Evolutionary conservation across 2,329 filamentous ascomycete genomes (phyloP), one percentile per base, ranked within the genome.

Genomic region (Harringtonia lauricola): DNA sequence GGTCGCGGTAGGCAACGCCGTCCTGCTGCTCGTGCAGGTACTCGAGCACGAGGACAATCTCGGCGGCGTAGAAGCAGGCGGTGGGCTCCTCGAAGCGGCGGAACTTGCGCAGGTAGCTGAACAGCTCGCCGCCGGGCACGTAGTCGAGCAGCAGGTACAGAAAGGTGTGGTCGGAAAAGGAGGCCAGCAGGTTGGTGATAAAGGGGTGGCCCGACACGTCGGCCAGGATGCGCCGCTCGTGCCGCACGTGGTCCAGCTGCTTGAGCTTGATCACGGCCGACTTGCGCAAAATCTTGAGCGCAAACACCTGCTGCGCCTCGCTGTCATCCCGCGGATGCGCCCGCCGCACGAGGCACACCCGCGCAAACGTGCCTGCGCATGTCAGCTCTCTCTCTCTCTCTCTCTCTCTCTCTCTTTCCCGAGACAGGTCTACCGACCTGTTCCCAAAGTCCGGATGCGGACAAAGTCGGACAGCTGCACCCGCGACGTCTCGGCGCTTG

Each of bases 121-220:
- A 90, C 33, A 92, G 78, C 65, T 92, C 86, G 58, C 86, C 86
- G 44, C 86, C 85, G 42, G 83, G 85, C 52, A 86, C 81, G 60
- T 88, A 89, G 62, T 88, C 83, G 54, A 89, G 80, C 51, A 90
- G 73, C 74, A 90, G 84, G 59, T 90, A 90, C 36, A 90, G 67
- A 17, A 81, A 85, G 55, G 88, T 83, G 54, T 70, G 67, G 63
- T 90, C 85, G 57, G 86, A 80, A 65, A 90, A 92, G 51, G 84
- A 86, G 48, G 81, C 82, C 40, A 83, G 71, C 57, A 90, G 74
- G 49, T 76, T 81, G 42, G 86, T 89, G 58, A 92, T 89, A 64
- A 90, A 92, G 21, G 86, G 86, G 58, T 89, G 81, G 21, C 84
- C 84, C 38, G 82, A 79, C 39, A 90, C 82, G 51, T 85, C 80